Percentiles rank a stretch among this genome's conserved stretches.
These are phyloP conservation scores for Exserohilum turcica DNA, from an alignment of 2,329 filamentous ascomycete genomes.

Conservation along the genomic window DNA sequence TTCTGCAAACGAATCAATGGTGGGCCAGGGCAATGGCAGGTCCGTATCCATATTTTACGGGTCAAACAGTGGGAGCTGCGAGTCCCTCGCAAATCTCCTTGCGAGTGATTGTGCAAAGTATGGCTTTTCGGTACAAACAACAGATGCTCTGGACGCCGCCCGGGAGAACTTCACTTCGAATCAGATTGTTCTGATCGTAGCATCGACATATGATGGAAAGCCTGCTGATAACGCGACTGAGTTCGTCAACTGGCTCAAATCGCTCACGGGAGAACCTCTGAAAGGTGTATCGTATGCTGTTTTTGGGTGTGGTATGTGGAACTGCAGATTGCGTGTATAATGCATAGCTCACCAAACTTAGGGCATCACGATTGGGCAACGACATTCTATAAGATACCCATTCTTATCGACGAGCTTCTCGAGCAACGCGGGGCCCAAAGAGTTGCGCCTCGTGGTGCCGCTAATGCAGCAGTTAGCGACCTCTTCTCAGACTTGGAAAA, in stretches of 20 bases:
- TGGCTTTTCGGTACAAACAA: not conserved
- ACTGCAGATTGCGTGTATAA: no score
- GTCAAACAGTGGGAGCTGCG: slow-evolving; percentile 40
- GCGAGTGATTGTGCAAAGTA: slow-evolving; percentile 20
- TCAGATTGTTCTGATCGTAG: slow-evolving; percentile 40
- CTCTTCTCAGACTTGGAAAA: not conserved
- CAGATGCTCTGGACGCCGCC: slow-evolving; percentile 17
- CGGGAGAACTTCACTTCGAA: slow-evolving; percentile 28
- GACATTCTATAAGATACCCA: slow-evolving; percentile 48
- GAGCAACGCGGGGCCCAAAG: not conserved
- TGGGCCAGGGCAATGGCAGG: slow-evolving; percentile 14
- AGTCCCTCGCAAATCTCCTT: slow-evolving; percentile 39
- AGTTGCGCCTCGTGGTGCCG: not conserved
- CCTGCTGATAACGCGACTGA: slow-evolving; percentile 44
- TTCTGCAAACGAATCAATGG: not conserved
- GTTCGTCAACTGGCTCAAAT: slow-evolving; percentile 46
- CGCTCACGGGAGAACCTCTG: slow-evolving; percentile 44
- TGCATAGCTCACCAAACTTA: no score
- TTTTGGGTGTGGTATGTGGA: not conserved
- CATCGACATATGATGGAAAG: slow-evolving; percentile 44
- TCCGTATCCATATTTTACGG: slow-evolving; percentile 26
- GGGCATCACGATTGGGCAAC: not conserved
- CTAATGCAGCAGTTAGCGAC: not conserved
- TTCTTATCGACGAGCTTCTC: not conserved
- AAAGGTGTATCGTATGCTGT: not conserved